Conservation (phyloP, 371 early-diverging fungal species). For the Mucor sp. region DNA sequence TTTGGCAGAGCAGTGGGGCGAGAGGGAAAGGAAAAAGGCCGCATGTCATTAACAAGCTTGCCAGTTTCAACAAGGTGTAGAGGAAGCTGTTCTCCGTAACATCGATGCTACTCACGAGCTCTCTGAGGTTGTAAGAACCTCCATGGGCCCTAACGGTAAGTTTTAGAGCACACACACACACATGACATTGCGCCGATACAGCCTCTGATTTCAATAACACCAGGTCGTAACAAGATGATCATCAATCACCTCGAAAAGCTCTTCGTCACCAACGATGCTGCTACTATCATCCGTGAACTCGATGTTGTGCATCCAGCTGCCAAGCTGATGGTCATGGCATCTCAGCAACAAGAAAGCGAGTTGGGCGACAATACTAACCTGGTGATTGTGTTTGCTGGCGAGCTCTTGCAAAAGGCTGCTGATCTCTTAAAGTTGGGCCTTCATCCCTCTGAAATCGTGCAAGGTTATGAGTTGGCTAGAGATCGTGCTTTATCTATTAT, state of each 20-base stretch:
- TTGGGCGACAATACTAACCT: slow-evolving; percentile 96
- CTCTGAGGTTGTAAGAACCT: slow-evolving; percentile 90
- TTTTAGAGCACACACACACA: neutral
- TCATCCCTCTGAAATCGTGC: slow-evolving; percentile 92
- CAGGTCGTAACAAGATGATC: slow-evolving; percentile 99
- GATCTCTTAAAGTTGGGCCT: slow-evolving; percentile 92
- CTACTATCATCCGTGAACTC: slow-evolving; percentile 97
- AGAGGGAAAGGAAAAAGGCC: neutral
- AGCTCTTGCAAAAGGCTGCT: slow-evolving; percentile 93
- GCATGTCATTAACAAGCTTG: neutral
- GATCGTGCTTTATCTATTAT: slow-evolving; percentile 84
- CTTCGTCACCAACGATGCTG: slow-evolving; percentile 99
- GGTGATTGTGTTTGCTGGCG: slow-evolving; percentile 94
- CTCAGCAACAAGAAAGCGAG: slow-evolving; percentile 98
- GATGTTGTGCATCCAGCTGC: slow-evolving; percentile 99
- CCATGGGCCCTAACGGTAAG: slow-evolving; percentile 95
- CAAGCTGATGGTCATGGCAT: slow-evolving; percentile 94
- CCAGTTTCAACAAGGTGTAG: slow-evolving; percentile 93
- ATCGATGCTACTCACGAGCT: slow-evolving; percentile 94
- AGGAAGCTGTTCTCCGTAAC: slow-evolving; percentile 95
- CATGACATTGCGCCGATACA: neutral
- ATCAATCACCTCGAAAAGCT: slow-evolving; percentile 97
- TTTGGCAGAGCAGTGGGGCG: neutral
- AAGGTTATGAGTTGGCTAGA: slow-evolving; percentile 91
- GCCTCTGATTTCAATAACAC: neutral